These are phyloP conservation scores for Polychytrium aggregatum DNA, from an alignment of 192 early-diverging fungal species.

Conservation along the genomic window DNA sequence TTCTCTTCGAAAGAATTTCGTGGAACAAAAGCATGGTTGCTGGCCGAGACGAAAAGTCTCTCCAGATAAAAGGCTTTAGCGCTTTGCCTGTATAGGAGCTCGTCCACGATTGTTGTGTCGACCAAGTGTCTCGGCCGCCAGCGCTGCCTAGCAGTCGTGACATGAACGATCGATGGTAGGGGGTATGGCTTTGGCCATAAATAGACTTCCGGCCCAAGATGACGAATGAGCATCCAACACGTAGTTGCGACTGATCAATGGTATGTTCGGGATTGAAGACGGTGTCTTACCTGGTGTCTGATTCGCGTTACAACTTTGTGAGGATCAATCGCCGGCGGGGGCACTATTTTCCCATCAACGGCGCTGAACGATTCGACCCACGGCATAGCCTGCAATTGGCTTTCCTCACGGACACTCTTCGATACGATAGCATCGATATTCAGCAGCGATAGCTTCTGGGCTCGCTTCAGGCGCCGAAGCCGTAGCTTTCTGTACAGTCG, in stretches of 20 bases:
- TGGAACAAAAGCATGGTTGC: conserved; percentile 30
- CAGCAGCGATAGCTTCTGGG: conserved; percentile 48
- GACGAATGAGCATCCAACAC: conserved; percentile 5
- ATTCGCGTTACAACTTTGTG: no score
- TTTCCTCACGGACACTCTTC: conserved; percentile 18
- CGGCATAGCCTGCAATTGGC: conserved; percentile 3
- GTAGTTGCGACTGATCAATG: conserved; percentile 7
- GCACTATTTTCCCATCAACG: background rate
- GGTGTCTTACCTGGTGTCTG: no score
- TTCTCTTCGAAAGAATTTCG: conserved; percentile 18
- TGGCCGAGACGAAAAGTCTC: conserved; percentile 48
- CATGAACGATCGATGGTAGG: conserved; percentile 63
- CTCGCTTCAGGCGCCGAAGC: conserved; percentile 48
- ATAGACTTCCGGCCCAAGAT: conserved; percentile 7
- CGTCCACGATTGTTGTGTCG: conserved; percentile 35
- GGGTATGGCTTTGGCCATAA: conserved; percentile 35
- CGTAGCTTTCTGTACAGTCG: conserved; percentile 50
- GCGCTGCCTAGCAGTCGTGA: conserved; percentile 58
- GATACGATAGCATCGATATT: conserved; percentile 50
- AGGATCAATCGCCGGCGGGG: conserved; percentile 5
- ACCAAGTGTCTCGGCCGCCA: conserved; percentile 40
- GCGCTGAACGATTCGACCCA: background rate
- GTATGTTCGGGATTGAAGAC: no score
- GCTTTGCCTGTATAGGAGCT: conserved; percentile 63
- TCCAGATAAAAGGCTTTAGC: conserved; percentile 73